Evolutionary conservation across 768 basidiomycete genomes (phyloP), one percentile per base, ranked within the genome.

Genomic region (Podaxis pistillaris): DNA sequence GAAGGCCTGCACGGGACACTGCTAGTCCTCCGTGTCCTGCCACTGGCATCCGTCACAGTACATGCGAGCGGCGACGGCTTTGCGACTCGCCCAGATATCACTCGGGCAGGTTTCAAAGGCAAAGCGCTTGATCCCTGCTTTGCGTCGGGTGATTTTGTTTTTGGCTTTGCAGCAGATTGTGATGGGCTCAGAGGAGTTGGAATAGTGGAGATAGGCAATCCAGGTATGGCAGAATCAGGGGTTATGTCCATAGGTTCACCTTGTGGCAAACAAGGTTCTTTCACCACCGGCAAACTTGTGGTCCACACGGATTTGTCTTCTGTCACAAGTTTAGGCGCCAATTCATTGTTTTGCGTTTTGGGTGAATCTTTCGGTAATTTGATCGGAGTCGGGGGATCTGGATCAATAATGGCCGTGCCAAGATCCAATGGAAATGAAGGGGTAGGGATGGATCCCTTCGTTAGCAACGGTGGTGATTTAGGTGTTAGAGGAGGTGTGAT

Each of bases 31-130:
- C 19, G 37, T 8, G 28, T 61, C 52, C 33, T 28, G 44, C 30
- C 51, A 30, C 22, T 47, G 17, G 60, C 40, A 24, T 47, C 60
- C n/a, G 53, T 61, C 28, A 61, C 44, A 6, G 52, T 22, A 30
- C n/a, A 41, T 13, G 52, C 52, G 12, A 47, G 60, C 0, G 52
- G 60, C 13, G 53, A 61, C 2, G 60, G 26, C 12, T 61, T 54
- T 46, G 36, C 22, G 2, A 60, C 49, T 22, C 28, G 59, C 22
- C 59, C 51, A 15, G 59, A 28, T 19, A 44, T 26, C n/a, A 44
- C 38, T 30, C 59, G 24, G 0, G 51, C 51, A 28, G 36, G 50
- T 30, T 36, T 52, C 15, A 60, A 26, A 15, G 59, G 59, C 24
- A 38, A 60, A 8, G 51, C 22, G 12, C 50, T 44, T 13, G 51